Base-by-base conservation (phyloP, 2,329 filamentous ascomycete genomes). In the Beauveria pseudobassiana region DNA sequence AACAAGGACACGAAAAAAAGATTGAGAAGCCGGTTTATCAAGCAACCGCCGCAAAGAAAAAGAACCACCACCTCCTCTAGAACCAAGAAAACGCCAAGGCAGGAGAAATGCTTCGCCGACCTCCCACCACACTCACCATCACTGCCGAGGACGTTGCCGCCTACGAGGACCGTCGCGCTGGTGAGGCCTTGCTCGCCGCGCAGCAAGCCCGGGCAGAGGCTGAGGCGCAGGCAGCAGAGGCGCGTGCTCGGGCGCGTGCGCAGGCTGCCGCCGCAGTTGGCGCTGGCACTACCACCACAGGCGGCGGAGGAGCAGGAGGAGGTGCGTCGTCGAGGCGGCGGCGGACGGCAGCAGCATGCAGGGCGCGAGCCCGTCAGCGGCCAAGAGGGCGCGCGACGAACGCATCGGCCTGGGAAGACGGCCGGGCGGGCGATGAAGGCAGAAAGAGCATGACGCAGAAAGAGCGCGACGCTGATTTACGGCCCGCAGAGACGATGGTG, bases 101-200 rank as follows among this genome's bases (percentile, higher is more conserved):
- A 30, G 10, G 10, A 30, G 9, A 30, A 12, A 87, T 89, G 86
- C 84, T 89, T 67, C 85, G 86, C 67, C 84, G 88, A 51, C 82
- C 84, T 18, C 82, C 88, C 12, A 91, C 88, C 52, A 82, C 83
- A 16, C 83, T 91, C 64, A 78, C 81, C 60, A 82, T 91, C 65
- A 90, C 87, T 2, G 78, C 84, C 53, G 86, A 89, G 69, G 88
- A 91, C 72, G 80, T 91, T 45, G 85, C 87, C 45, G 78, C 82
- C 59, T 90, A 89, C 75, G 87, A 91, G 69, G 86, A 87, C 71
- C 80, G 80, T 30, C 82, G 85, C 64, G 77, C 76, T 26, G 73
- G 73, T 59, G 74, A 78, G 64, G 75, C 74, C 38, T 70, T 72
- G 18, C 69, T 68, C 24, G 71, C 69, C 10, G 69, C 71, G 20